Evolutionary conservation across 2,329 filamentous ascomycete genomes (phyloP), one percentile per base, ranked within the genome.

Genomic region (Teratosphaeria epicoccoides): DNA sequence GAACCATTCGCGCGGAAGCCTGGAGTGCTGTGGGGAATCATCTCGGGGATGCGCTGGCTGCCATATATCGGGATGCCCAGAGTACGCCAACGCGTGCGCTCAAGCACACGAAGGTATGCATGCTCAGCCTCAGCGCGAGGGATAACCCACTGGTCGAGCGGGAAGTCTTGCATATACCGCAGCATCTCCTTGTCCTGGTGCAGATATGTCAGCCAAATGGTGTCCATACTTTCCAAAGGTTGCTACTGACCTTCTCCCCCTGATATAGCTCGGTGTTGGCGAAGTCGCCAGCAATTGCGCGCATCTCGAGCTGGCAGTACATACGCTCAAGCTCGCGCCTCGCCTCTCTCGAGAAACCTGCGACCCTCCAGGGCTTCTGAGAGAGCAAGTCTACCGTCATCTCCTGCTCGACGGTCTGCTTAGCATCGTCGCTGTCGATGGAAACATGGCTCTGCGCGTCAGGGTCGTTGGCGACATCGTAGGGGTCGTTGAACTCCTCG

Each of bases 251-350:
- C 37, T 63, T 59, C 26, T 59, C 48, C 11, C 49, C 50, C 51
- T 64, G 61, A 48, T 64, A 63, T 20, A 57, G 54, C 47, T 66
- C 63, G 4, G 63, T 65, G 23, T 52, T 29, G 11, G 57, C 55
- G 61, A 59, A 65, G 47, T 47, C 55, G n/a, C 56, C 55, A 26
- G 53, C 33, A 23, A 63, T 47, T 2, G 59, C 54, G 26, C 45
- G 44, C 24, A 52, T 50, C 5, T 49, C 51, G n/a, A 59, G 50
- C 9, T 56, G 52, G 28, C 52, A 52, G 52, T 61, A 66, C 59
- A 62, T 63, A 4, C 48, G 45, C 52, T 65, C 63, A 54, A 53
- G 58, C n/a, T 50, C 20, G 22, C 46, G 28, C 40, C 62, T 60
- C 50, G 50, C 46, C 7, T 49, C 47, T 6, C 47, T 14, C 26